A percentile compares a stretch with the other conserved stretches of the same genome.
These are phyloP conservation scores for Termitomyces sp. DNA, from an alignment of 768 basidiomycete genomes.

Conservation along the genomic window DNA sequence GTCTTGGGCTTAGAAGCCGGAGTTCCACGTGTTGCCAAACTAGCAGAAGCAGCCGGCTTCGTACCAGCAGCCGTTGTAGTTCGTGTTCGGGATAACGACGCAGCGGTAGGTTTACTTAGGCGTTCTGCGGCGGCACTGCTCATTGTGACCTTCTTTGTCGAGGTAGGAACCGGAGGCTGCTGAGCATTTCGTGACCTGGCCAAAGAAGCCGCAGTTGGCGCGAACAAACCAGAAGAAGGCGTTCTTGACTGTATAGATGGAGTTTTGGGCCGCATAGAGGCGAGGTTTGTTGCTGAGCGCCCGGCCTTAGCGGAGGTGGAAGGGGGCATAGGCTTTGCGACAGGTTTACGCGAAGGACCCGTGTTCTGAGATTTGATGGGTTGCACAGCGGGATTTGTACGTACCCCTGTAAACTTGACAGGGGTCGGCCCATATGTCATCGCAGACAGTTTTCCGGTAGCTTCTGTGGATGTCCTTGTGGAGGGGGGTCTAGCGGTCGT, in stretches of 20 bases:
- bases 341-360: constrained; percentile 25
- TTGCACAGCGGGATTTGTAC: constrained; percentile 14
- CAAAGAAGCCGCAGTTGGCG: constrained; percentile 79
- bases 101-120: constrained; percentile 78
- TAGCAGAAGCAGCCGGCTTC: constrained; percentile 24
- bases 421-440: constrained; percentile 18
- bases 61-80: constrained; percentile 18
- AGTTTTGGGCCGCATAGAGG: constrained; percentile 23
- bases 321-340: constrained; percentile 16
- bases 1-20: constrained; percentile 17
- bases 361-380: constrained; percentile 32
- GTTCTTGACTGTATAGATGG: constrained; percentile 49
- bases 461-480: constrained; percentile 13
- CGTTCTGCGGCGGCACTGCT: constrained; percentile 55
- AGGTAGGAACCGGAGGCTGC: constrained; percentile 34
- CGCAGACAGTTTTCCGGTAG: constrained; percentile 9
- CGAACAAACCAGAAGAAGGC: constrained; percentile 63
- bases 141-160: constrained; percentile 49
- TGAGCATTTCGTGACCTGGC: constrained; percentile 58
- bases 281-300: constrained; percentile 8
- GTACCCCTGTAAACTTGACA: constrained; percentile 14
- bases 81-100: constrained; percentile 61
- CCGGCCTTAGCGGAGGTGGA: constrained; percentile 22
- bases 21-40: constrained; percentile 23
- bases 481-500: constrained; percentile 18